These are phyloP conservation scores for Eucalyptus marginata DNA, from an alignment of 345 rosid species.

Conservation along the genomic window DNA sequence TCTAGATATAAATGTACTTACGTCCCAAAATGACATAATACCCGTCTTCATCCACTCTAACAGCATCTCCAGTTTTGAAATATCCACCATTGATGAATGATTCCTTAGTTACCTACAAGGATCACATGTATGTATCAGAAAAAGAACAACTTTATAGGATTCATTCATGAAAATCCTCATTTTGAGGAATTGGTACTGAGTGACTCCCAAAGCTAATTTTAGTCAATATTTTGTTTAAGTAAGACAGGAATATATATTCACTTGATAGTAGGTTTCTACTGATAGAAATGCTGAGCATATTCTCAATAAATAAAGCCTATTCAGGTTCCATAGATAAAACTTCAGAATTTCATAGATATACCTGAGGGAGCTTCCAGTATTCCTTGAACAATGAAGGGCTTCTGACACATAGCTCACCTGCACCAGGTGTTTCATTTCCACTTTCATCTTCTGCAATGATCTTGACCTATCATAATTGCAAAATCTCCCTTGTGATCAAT, in stretches of 20 bases:
- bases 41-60: constrained; percentile 79
- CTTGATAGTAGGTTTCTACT: not conserved
- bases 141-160: not conserved
- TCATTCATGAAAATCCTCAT: not conserved
- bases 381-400: constrained; percentile 93
- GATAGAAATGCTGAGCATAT: not conserved
- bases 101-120: constrained; percentile 48
- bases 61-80: constrained; percentile 97
- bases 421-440: constrained; percentile 33
- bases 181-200: not conserved
- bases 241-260: not conserved
- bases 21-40: constrained; percentile 89
- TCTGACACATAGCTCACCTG: constrained; percentile 81
- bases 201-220: not conserved
- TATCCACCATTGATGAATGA: constrained; percentile 82
- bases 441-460: constrained; percentile 44
- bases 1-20: constrained; percentile 21
- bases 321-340: not conserved
- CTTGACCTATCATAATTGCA: constrained; percentile 38
- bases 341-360: not conserved
- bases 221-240: not conserved
- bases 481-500: not conserved
- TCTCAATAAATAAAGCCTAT: not conserved
- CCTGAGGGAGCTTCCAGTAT: constrained; percentile 97
- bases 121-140: not conserved